These are phyloP conservation scores for Byssothecium circinans DNA, from an alignment of 2,329 filamentous ascomycete genomes.

Conservation along the genomic window DNA sequence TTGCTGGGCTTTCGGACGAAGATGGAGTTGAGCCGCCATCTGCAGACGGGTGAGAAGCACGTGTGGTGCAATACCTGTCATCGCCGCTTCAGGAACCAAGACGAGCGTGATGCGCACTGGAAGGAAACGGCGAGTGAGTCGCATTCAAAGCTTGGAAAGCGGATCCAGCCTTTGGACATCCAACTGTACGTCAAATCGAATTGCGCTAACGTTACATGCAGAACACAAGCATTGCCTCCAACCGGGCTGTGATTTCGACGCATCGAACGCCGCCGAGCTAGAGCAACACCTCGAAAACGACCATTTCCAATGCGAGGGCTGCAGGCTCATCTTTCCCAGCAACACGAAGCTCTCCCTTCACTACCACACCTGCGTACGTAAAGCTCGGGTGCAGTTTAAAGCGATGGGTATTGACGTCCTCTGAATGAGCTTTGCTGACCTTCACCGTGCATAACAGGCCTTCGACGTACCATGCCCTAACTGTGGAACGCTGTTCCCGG, in stretches of 20 bases:
- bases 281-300: conserved; percentile 28
- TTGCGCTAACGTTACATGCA: not conserved
- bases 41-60: conserved; percentile 29
- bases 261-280: conserved; percentile 15
- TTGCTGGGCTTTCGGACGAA: conserved; percentile 28
- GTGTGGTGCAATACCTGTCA: conserved; percentile 33
- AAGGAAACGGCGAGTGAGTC: conserved; percentile 26
- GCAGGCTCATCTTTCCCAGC: conserved; percentile 30
- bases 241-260: conserved; percentile 37
- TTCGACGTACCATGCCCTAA: conserved; percentile 21
- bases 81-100: conserved; percentile 30
- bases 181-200: not conserved
- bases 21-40: conserved; percentile 25
- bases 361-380: conserved; percentile 18
- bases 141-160: not conserved
- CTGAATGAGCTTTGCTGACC: not conserved
- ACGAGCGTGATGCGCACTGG: conserved; percentile 39
- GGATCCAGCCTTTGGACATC: not conserved
- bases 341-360: conserved; percentile 32
- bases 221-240: conserved; percentile 38
- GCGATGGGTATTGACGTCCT: too few species aligned
- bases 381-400: too few species aligned
- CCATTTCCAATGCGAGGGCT: conserved; percentile 37
- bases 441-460: not conserved
- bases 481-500: conserved; percentile 22